Conservation (phyloP, 2,329 filamentous ascomycete genomes). For the Ophiostoma tasmaniense region DNA sequence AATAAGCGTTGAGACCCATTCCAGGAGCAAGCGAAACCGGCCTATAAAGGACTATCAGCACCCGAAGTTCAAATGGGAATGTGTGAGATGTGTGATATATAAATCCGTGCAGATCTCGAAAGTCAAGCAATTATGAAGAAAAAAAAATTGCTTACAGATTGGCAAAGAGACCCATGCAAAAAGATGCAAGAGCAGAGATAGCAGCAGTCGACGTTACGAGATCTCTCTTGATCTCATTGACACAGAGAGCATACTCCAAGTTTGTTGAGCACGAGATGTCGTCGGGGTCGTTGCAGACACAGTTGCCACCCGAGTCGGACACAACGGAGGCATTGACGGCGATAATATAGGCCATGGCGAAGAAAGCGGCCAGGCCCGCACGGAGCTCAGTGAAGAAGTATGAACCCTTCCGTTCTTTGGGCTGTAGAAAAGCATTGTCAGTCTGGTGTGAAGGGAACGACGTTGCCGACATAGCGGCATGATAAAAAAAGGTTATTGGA, state of each 20-base stretch:
- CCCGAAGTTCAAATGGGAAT: neutral
- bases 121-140: constrained; percentile 35
- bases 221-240: constrained; percentile 58
- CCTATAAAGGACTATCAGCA: constrained; percentile 12
- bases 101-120: constrained; percentile 38
- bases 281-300: constrained; percentile 43
- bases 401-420: constrained; percentile 58
- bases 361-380: constrained; percentile 71
- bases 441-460: constrained; percentile 26
- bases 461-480: neutral
- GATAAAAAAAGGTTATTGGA: neutral
- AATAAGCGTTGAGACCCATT: constrained; percentile 61
- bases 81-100: neutral
- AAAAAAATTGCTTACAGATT: constrained; percentile 57
- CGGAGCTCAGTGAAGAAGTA: constrained; percentile 70
- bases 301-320: constrained; percentile 68
- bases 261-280: constrained; percentile 26
- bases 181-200: constrained; percentile 63
- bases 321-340: constrained; percentile 64
- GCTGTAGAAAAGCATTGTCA: constrained; percentile 8
- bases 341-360: constrained; percentile 80
- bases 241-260: constrained; percentile 7
- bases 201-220: constrained; percentile 78
- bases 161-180: constrained; percentile 70
- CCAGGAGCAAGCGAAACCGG: constrained; percentile 41